phyloP scores from a whole-genome alignment of 305 asterid genomes.

The Solanum hybrid region DNA sequence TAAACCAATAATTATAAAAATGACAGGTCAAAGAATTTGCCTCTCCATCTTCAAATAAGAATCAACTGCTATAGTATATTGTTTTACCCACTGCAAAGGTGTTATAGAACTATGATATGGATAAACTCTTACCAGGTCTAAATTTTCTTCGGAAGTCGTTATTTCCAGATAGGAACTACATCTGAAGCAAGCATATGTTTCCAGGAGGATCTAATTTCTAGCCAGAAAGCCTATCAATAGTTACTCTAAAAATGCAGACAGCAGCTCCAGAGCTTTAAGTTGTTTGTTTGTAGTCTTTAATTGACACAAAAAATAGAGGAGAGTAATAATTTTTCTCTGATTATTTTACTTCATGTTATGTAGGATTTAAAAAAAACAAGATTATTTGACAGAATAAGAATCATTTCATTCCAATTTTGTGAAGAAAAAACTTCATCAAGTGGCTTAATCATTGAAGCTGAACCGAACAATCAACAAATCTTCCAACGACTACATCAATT shows the following conservation, averaged over 20 bases:
- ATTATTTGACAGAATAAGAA: conserved; percentile 33
- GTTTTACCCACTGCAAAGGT: neutral
- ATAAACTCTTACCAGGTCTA: neutral
- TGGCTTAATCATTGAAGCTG: neutral
- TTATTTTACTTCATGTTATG: neutral
- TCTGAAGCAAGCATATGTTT: neutral
- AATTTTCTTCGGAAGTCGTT: neutral
- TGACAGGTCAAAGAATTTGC: neutral
- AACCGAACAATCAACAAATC: too few relatives aligned
- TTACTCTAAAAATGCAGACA: neutral
- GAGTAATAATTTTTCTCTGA: neutral
- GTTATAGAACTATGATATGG: neutral
- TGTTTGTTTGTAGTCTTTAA: neutral
- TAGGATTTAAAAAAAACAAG: neutral
- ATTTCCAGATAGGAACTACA: neutral
- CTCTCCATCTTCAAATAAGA: neutral
- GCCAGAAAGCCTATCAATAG: neutral
- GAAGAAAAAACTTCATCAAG: neutral
- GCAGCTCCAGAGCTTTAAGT: neutral
- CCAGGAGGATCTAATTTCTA: neutral
- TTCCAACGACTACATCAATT: neutral
- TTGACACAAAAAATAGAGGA: neutral
- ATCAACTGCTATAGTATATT: neutral
- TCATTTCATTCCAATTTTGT: conserved; percentile 37
- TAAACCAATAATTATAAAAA: neutral